Conservation (phyloP, 495 filamentous ascomycete species). For the Penicillium cosmopolitanum region DNA sequence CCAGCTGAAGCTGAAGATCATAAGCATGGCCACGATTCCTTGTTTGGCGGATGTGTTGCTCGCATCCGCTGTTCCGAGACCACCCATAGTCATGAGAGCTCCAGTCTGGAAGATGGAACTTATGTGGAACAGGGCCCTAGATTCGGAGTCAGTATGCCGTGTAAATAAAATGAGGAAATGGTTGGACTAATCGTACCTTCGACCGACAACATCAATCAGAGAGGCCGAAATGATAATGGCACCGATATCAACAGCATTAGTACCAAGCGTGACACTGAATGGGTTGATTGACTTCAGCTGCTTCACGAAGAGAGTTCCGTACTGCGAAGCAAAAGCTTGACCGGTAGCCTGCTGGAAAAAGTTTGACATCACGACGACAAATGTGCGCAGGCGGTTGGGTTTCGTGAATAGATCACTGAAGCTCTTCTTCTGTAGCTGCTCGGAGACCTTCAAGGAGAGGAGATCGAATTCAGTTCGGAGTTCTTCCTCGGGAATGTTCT, state of each 20-base stretch:
- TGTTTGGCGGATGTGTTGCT: constrained; percentile 17
- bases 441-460: constrained; percentile 13
- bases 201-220: constrained; percentile 17
- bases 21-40: constrained; percentile 26
- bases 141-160: too few species aligned
- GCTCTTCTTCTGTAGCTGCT: constrained; percentile 22
- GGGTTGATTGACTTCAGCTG: constrained; percentile 38
- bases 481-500: constrained; percentile 18
- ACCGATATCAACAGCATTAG: constrained; percentile 23
- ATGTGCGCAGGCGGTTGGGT: constrained; percentile 36
- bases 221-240: constrained; percentile 13
- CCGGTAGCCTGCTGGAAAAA: constrained; percentile 43
- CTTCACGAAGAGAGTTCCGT: constrained; percentile 40
- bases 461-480: constrained; percentile 16
- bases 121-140: constrained; percentile 16
- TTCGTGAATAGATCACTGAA: constrained; percentile 34
- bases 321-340: constrained; percentile 33
- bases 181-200: constrained; percentile 15
- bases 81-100: constrained; percentile 28
- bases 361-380: constrained; percentile 33
- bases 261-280: constrained; percentile 29
- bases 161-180: not conserved
- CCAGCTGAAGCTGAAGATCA: constrained; percentile 26
- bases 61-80: constrained; percentile 20
- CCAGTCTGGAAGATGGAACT: constrained; percentile 19